Percentiles rank a stretch among this genome's conserved stretches.
phyloP scores from a whole-genome alignment of 257 asterid species.

The Lithospermum erythrorhizon region DNA sequence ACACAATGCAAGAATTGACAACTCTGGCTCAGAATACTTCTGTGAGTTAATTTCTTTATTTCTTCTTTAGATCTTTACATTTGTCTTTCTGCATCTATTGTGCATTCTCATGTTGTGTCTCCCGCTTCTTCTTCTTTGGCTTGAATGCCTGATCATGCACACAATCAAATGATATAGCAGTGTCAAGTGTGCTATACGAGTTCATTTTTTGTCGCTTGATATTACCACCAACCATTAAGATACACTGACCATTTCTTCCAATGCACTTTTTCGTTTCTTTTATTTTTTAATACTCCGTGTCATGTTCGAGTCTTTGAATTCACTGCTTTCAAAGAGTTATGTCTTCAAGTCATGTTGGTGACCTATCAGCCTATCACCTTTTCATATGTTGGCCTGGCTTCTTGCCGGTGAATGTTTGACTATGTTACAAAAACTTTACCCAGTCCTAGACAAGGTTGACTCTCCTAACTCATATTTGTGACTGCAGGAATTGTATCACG shows the following conservation, averaged over 20 bases:
- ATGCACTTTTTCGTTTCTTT: background rate
- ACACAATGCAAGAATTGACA: constrained; percentile 79
- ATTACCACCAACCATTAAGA: background rate
- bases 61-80: background rate
- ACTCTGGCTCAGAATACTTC: constrained; percentile 87
- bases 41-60: constrained; percentile 38
- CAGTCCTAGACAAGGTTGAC: background rate
- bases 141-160: background rate
- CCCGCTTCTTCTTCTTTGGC: background rate
- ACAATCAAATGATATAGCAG: background rate
- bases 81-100: background rate
- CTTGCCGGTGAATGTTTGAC: background rate
- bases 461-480: constrained; percentile 10
- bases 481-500: constrained; percentile 92
- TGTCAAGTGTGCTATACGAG: background rate
- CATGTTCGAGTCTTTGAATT: background rate
- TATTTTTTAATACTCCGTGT: background rate
- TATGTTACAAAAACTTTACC: background rate
- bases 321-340: background rate
- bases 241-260: background rate
- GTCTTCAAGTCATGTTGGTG: background rate
- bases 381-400: background rate
- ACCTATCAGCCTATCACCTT: too few relatives aligned
- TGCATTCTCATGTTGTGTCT: background rate
- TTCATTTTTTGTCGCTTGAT: too few relatives aligned